Evolutionary conservation across 2,329 filamentous ascomycete genomes (phyloP).

Genomic region (Pyrenochaeta sp.): DNA sequence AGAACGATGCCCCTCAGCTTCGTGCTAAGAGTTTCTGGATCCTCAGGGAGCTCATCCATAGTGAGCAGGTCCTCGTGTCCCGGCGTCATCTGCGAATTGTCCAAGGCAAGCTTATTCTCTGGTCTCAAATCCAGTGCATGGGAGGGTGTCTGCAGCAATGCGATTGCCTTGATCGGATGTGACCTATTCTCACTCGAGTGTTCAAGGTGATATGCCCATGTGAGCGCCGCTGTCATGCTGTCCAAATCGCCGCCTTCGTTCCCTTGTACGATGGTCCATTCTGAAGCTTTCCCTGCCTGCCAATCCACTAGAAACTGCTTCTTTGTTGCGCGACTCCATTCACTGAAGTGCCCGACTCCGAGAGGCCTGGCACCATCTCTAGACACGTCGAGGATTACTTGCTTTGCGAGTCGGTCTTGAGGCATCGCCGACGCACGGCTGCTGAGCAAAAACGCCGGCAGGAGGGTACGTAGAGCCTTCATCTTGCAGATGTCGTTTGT

Average conservation of each 20-base stretch:
- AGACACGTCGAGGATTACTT: slow-evolving; percentile 24
- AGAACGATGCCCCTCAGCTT: slow-evolving; percentile 57
- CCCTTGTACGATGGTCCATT: slow-evolving; percentile 58
- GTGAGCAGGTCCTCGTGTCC: slow-evolving; percentile 58
- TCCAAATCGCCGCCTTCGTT: slow-evolving; percentile 58
- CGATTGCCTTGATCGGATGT: slow-evolving; percentile 56
- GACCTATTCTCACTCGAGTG: slow-evolving; percentile 55
- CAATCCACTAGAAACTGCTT: slow-evolving; percentile 58
- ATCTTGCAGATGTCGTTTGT: slow-evolving; percentile 14
- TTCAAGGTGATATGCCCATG: slow-evolving; percentile 59
- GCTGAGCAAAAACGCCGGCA: slow-evolving; percentile 22
- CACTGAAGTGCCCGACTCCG: slow-evolving; percentile 59
- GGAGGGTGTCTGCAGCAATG: slow-evolving; percentile 56
- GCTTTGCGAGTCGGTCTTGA: slow-evolving; percentile 23
- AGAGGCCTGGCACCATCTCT: slow-evolving; percentile 15
- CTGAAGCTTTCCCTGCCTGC: slow-evolving; percentile 53
- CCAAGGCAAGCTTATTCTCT: slow-evolving; percentile 57
- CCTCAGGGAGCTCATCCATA: slow-evolving; percentile 58
- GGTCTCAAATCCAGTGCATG: slow-evolving; percentile 58
- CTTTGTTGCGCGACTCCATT: slow-evolving; percentile 59
- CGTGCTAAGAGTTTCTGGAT: slow-evolving; percentile 54
- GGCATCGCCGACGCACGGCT: slow-evolving; percentile 25
- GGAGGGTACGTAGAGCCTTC: slow-evolving; percentile 23
- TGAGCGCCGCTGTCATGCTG: slow-evolving; percentile 55
- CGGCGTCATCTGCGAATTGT: slow-evolving; percentile 57